phyloP scores from a whole-genome alignment of 352 stramenopile species.

The Phytophthora citricola region DNA sequence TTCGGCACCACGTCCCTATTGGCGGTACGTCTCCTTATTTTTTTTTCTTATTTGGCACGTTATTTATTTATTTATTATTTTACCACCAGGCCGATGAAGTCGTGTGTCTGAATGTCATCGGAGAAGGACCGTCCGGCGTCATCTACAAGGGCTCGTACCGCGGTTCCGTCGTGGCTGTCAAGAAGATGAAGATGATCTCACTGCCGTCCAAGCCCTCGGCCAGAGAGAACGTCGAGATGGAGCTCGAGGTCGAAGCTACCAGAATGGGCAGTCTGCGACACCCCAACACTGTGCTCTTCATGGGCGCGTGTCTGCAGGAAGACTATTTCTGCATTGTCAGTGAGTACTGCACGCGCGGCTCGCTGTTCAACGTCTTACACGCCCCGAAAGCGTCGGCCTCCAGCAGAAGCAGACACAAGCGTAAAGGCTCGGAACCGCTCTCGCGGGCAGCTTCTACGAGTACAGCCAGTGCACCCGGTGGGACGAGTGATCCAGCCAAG shows the following conservation, averaged over 20 bases:
- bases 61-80: not conserved
- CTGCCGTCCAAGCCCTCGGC: conserved; percentile 59
- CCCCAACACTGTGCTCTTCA: conserved; percentile 98
- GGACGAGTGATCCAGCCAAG: conserved; percentile 36
- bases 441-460: conserved; percentile 21
- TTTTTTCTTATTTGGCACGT: not conserved
- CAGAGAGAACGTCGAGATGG: conserved; percentile 81
- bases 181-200: conserved; percentile 88
- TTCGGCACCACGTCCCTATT: conserved; percentile 83
- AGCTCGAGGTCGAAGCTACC: conserved; percentile 82
- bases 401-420: conserved; percentile 34
- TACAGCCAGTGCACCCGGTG: conserved; percentile 25
- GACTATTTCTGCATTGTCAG: conserved; percentile 97
- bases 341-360: conserved; percentile 95
- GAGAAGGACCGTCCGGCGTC: conserved; percentile 78
- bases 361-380: conserved; percentile 95
- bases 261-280: conserved; percentile 94
- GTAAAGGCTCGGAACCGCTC: conserved; percentile 33
- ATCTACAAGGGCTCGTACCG: conserved; percentile 90
- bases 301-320: conserved; percentile 96
- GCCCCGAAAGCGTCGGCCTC: conserved; percentile 43
- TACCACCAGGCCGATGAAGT: conserved; percentile 78
- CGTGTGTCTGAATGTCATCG: conserved; percentile 79
- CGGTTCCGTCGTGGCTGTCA: conserved; percentile 84
- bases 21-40: conserved; percentile 46